Evolutionary conservation across 73 alveolate genomes (phyloP).

Genomic region (Urostyla sp.): DNA sequence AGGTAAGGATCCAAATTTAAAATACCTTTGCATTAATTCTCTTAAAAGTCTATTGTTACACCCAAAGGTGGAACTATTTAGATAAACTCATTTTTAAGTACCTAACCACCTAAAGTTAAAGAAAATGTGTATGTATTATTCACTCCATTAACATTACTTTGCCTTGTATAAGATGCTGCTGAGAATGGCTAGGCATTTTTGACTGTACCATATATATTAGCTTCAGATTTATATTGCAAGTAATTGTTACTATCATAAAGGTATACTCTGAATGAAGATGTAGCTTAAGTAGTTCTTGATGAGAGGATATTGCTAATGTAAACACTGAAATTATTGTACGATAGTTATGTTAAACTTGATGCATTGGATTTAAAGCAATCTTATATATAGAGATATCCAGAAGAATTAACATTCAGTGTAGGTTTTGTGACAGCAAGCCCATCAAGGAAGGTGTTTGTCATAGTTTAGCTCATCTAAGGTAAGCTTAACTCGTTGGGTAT

Average conservation of each 20-base stretch:
- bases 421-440: conserved; percentile 40
- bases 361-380: conserved; percentile 14
- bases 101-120: neutral
- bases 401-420: neutral
- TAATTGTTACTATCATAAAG: no score
- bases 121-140: conserved; percentile 21
- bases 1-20: neutral
- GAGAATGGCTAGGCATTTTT: conserved; percentile 14
- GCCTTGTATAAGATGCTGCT: conserved; percentile 1
- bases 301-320: no score
- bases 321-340: no score
- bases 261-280: no score
- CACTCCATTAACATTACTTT: conserved; percentile 36
- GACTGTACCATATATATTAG: neutral
- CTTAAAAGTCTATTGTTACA: neutral
- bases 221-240: no score
- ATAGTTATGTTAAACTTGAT: no score
- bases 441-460: conserved; percentile 1
- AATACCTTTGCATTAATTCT: conserved; percentile 25
- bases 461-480: neutral
- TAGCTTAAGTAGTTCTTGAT: no score
- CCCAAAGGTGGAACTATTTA: conserved; percentile 19
- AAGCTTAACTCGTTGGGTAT: conserved; percentile 13
- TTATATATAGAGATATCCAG: neutral
- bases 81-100: conserved; percentile 9